phyloP scores from a whole-genome alignment of 768 basidiomycete species.

The Antrodiella citrinella region DNA sequence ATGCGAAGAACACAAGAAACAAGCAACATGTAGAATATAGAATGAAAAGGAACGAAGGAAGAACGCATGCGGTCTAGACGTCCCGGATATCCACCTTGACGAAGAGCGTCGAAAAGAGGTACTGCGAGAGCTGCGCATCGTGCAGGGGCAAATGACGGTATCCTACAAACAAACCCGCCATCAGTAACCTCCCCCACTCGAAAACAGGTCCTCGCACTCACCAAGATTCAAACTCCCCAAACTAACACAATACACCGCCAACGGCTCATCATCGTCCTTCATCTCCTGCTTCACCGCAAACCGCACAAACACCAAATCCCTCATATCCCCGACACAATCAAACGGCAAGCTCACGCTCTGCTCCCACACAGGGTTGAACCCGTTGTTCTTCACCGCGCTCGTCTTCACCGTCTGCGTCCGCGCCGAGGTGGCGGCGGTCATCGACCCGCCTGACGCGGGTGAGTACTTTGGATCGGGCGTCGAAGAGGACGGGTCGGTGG shows the following conservation, averaged over 20 bases:
- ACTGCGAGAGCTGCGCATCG: conserved; percentile 80
- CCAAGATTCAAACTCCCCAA: conserved; percentile 68
- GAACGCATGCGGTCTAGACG: too few relatives aligned
- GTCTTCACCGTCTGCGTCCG: conserved; percentile 51
- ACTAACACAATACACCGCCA: conserved; percentile 69
- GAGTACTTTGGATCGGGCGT: conserved; percentile 7
- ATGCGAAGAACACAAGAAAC: too few relatives aligned
- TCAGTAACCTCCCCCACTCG: conserved; percentile 24
- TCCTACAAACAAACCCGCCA: conserved; percentile 40
- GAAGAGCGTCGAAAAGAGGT: conserved; percentile 91
- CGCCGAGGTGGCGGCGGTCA: conserved; percentile 23
- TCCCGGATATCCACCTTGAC: conserved; percentile 51
- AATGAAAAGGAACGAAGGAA: too few relatives aligned
- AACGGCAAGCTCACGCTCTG: conserved; percentile 66
- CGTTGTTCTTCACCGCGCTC: conserved; percentile 68
- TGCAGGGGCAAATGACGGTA: conserved; percentile 88
- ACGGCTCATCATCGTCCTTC: conserved; percentile 49
- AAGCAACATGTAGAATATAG: too few relatives aligned
- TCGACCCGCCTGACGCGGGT: conserved; percentile 8
- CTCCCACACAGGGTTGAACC: conserved; percentile 90
- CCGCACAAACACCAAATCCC: conserved; percentile 76
- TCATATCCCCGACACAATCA: conserved; percentile 67
- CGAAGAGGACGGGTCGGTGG: background rate
- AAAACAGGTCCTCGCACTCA: conserved; percentile 25
- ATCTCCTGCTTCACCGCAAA: conserved; percentile 68